A percentile compares a stretch with the other conserved stretches of the same genome.
Evolutionary conservation across 1,284 basidiomycete species (phyloP).

Genomic region (Microbotryum saponariae): DNA sequence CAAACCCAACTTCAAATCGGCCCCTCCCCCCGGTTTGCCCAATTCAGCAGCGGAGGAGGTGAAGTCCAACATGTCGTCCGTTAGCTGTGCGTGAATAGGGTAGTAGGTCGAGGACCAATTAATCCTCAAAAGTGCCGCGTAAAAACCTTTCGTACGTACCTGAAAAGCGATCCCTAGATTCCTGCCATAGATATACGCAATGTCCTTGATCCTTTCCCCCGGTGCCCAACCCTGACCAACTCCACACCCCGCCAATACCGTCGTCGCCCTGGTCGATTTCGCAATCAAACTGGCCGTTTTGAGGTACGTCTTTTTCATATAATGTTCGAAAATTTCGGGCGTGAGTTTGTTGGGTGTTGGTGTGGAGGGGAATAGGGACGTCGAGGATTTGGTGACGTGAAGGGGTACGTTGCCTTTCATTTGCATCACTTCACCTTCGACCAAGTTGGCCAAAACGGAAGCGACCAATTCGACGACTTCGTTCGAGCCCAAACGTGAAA

Average conservation of each 20-base stretch:
- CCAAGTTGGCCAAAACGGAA: slow-evolving; percentile 86
- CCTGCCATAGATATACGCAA: slow-evolving; percentile 84
- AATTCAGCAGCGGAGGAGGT: slow-evolving; percentile 57
- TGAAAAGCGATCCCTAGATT: slow-evolving; percentile 92
- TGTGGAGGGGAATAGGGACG: neutral
- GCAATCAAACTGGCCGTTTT: slow-evolving; percentile 96
- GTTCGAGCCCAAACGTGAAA: slow-evolving; percentile 73
- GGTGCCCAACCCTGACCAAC: slow-evolving; percentile 49
- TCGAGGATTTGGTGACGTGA: neutral
- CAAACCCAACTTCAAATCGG: slow-evolving; percentile 77
- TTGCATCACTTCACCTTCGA: slow-evolving; percentile 93
- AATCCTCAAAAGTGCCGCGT: neutral
- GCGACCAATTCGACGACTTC: slow-evolving; percentile 92
- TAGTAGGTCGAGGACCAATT: neutral
- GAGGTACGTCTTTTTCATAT: slow-evolving; percentile 89
- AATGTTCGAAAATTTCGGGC: slow-evolving; percentile 66
- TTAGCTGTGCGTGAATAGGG: slow-evolving; percentile 52
- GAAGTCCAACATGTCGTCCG: slow-evolving; percentile 87
- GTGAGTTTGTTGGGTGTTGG: slow-evolving; percentile 17
- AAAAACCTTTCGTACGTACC: slow-evolving; percentile 48
- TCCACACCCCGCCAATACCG: slow-evolving; percentile 76
- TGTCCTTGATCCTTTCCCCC: slow-evolving; percentile 75
- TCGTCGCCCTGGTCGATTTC: slow-evolving; percentile 79
- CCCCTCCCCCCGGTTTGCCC: slow-evolving; percentile 73
- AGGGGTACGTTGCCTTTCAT: slow-evolving; percentile 47